Base-by-base conservation (phyloP, 75 land plant genomes). In the Picea glauca region DNA sequence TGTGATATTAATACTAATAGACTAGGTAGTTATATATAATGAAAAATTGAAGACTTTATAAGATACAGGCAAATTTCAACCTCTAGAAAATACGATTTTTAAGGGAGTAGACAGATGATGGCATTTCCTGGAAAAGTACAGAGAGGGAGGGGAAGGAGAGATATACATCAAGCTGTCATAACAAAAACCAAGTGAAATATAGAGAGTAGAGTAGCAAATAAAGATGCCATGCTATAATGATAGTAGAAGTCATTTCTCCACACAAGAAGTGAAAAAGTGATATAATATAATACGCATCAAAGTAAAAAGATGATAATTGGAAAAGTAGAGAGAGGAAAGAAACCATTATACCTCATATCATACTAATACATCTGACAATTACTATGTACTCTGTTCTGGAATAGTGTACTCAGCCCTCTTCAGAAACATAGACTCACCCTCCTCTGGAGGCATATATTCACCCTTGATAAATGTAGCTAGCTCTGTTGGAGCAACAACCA, bases 401-500 rank as follows among this genome's bases (percentile, higher is more conserved):
- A 66, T 35, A 15, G 7, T 33, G 43, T 66, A 66, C n/a, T 66
- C 70, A 7, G 70, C 70, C 35, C 35, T 66, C 70, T 66, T 38
- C 18, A 66, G 43, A 66, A 66, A 32, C 40, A 33, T 15, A 5
- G 43, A 33, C 15, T 66, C 70, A 1, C 0, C 38, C 78, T 78
- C 43, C 21, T 80, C 81, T 9, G 80, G 12, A 40, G 62, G 81
- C 43, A 81, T 23, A 30, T 60, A 77, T 63, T 76, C 64, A 17
- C 95, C 95, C 62, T 78, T 79, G 13, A 96, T 78, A 63, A 96
- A 96, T 20, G 88, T 62, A 57, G 90, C 78, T 4, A 96, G 84
- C 76, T 96, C 99, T n/a, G 83, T 80, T 11, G 99, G 99, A 20
- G 99, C 95, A 31, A 89, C 92, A 72, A 96, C 99, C 82, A 88